phyloP scores from a whole-genome alignment of 352 stramenopile species.

The Phytopythium delawarense region DNA sequence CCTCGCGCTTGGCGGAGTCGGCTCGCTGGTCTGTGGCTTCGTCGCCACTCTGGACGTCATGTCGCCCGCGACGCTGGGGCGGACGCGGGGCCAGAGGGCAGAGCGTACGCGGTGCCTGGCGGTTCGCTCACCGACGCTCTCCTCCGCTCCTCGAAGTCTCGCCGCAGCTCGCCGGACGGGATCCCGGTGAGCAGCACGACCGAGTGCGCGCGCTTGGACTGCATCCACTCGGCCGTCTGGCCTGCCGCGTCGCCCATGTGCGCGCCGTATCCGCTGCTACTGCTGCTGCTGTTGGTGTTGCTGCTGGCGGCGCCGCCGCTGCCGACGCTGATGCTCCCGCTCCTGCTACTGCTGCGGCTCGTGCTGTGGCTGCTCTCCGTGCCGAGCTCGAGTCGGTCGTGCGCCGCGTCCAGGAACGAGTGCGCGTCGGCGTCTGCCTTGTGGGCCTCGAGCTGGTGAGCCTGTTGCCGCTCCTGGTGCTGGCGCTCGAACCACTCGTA shows the following conservation, averaged over 20 bases:
- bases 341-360: not conserved
- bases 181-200: slow-evolving; percentile 5
- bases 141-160: slow-evolving; percentile 6
- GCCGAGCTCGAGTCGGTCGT: slow-evolving; percentile 2
- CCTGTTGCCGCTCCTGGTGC: not conserved
- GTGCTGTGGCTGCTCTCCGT: slow-evolving; percentile 2
- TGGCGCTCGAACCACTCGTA: slow-evolving; percentile 28
- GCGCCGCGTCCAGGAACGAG: not conserved
- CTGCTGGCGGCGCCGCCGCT: not conserved
- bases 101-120: not conserved
- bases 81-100: not conserved
- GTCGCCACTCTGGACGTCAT: not conserved
- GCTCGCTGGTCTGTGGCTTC: not conserved
- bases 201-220: slow-evolving; percentile 2
- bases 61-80: not conserved
- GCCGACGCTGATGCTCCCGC: not conserved
- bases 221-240: not conserved
- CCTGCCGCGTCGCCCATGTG: not conserved
- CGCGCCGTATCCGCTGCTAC: not conserved
- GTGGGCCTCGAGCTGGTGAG: not conserved
- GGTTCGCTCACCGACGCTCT: slow-evolving; percentile 4
- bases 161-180: slow-evolving; percentile 2
- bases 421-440: slow-evolving; percentile 1
- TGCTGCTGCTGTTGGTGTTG: not conserved
- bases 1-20: not conserved